Base-by-base conservation (phyloP, 2,329 filamentous ascomycete species). In the Colletotrichum incanum region DNA sequence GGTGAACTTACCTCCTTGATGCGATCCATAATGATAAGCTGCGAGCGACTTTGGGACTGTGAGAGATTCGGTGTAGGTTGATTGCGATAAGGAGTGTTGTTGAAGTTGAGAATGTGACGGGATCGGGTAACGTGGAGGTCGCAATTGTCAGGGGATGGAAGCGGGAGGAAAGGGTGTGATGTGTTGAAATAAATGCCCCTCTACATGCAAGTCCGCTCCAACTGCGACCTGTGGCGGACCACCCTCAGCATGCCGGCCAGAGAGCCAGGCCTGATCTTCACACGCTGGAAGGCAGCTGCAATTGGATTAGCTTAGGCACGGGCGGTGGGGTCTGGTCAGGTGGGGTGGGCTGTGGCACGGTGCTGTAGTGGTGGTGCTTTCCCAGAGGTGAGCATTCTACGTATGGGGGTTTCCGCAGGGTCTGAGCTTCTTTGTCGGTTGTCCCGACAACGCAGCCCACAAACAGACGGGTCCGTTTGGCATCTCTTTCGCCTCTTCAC, bases 1-100 rank as follows among this genome's bases (percentile, higher is more conserved):
- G 79, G 79, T 76, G 77, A 76, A 89, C 92, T 88, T 85, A 95
- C 93, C 89, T 95, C 92, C 92, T 94, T 95, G 84, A 96, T 95
- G 85, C 93, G 93, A 85, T 96, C 94, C 94, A 96, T 96, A 72
- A 73, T 72, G 61, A 72, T 74, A 52, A 73, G 68, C 73, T 75
- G 71, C 54, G 71, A 74, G 75, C 68, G 20, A 59, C 49, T 61
- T 60, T 59, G 58, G 37, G 77, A 75, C 74, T 76, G 77, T 79
- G 79, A 77, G 76, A 76, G 75, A 77, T 79, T 76, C 71, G 65
- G 73, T 71, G 67, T 52, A 73, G 60, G 28, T 41, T 58, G 52
- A 54, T 52, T 59, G 61, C 61, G 67, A 72, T 76, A 76, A 76
- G 76, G 63, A 67, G 71, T 54, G 49, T 47, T 66, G 65, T 64